Conservation (phyloP, 805 yeast genomes). For the Wickerhamomyces silvicola region DNA sequence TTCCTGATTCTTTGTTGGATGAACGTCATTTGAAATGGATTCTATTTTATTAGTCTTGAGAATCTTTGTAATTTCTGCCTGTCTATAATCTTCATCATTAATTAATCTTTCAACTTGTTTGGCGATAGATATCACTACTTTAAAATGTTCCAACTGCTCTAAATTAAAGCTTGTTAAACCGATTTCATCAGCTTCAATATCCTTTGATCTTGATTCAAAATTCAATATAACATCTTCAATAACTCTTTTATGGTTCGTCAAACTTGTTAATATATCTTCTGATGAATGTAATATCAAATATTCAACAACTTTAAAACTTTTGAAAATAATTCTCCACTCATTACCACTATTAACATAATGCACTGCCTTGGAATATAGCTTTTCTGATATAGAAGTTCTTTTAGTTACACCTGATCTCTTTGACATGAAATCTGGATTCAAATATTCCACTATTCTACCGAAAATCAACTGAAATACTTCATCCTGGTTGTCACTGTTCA, state of each 20-base stretch:
- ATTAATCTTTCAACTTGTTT: conserved; percentile 4
- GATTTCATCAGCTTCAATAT: conserved; percentile 13
- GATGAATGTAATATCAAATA: conserved; percentile 27
- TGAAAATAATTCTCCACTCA: conserved; percentile 35
- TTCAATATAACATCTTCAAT: conserved; percentile 5
- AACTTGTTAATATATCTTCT: background rate
- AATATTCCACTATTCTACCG: conserved; percentile 22
- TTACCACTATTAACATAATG: conserved; percentile 33
- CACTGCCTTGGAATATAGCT: conserved; percentile 6
- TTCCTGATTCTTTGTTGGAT: conserved; percentile 1
- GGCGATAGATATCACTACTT: conserved; percentile 2
- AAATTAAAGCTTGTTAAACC: conserved; percentile 2
- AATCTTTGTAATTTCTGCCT: conserved; percentile 3
- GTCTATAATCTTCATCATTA: conserved; percentile 5
- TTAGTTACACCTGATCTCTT: background rate
- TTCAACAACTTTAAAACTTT: conserved; percentile 30
- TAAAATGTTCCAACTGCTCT: conserved; percentile 7
- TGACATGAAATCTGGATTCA: conserved; percentile 1
- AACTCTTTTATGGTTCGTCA: background rate
- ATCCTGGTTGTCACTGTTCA: conserved; percentile 17
- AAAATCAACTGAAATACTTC: conserved; percentile 25
- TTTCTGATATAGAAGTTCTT: background rate
- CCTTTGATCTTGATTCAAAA: conserved; percentile 18
- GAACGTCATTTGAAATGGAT: conserved; percentile 5
- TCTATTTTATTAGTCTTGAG: conserved; percentile 4